These are phyloP conservation scores for Botrytis sinoallii DNA, from an alignment of 2,329 filamentous ascomycete species.

Conservation along the genomic window DNA sequence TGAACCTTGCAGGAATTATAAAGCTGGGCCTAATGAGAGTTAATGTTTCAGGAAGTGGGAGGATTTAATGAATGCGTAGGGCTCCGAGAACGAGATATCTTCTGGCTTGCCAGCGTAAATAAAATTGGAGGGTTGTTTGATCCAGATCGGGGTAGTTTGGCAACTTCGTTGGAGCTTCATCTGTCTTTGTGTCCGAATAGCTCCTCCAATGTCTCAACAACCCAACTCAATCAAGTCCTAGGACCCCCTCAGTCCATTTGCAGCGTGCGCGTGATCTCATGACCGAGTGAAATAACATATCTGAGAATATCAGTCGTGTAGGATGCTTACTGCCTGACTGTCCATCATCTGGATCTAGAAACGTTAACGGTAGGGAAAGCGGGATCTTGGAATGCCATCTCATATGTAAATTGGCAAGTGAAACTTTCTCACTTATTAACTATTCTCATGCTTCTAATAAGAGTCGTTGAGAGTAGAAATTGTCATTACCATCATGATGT, in stretches of 20 bases:
- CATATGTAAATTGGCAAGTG: not conserved
- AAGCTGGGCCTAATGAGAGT: not conserved
- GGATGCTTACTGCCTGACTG: not conserved
- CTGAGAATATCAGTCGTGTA: not conserved
- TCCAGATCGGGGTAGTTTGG: not conserved
- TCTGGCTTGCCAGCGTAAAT: not conserved
- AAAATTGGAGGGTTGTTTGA: not conserved
- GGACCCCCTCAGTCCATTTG: too few relatives aligned
- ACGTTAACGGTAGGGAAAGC: not conserved
- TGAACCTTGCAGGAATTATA: not conserved
- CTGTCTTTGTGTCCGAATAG: not conserved
- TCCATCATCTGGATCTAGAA: not conserved
- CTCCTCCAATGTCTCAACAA: not conserved
- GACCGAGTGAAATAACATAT: not conserved
- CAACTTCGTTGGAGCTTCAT: not conserved
- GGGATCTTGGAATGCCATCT: not conserved
- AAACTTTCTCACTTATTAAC: fast-evolving
- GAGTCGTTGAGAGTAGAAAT: not conserved
- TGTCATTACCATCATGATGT: not conserved
- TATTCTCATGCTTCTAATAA: not conserved
- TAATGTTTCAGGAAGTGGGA: not conserved
- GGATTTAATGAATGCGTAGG: not conserved
- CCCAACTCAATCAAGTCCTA: not conserved
- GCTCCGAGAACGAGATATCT: not conserved
- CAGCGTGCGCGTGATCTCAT: not conserved